These are phyloP conservation scores for Talaromyces rugulosus DNA, from an alignment of 2,329 filamentous ascomycete species.

Conservation along the genomic window DNA sequence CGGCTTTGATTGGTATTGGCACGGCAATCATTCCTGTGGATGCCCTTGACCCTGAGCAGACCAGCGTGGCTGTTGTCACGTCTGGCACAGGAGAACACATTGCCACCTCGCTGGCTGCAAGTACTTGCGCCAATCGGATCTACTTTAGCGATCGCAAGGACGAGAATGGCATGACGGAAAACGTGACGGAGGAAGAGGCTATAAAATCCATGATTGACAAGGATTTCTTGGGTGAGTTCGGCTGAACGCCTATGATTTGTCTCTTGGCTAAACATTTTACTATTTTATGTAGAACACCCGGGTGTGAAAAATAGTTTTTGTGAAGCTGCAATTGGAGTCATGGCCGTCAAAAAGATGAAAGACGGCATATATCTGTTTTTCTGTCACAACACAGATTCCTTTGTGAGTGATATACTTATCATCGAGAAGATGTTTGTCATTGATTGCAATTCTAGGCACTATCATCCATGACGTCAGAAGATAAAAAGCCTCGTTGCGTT, in stretches of 20 bases:
- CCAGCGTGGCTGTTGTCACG: slow-evolving; percentile 76
- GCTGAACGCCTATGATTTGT: background rate
- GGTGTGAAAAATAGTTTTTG: slow-evolving; percentile 77
- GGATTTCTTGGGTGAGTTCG: slow-evolving; percentile 75
- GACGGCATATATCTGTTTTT: slow-evolving; percentile 82
- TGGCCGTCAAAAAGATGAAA: slow-evolving; percentile 79
- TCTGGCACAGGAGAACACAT: slow-evolving; percentile 98
- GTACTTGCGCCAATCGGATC: slow-evolving; percentile 78
- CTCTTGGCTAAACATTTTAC: slow-evolving; percentile 5
- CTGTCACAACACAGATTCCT: slow-evolving; percentile 90
- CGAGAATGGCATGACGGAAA: slow-evolving; percentile 57
- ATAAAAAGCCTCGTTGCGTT: slow-evolving; percentile 70
- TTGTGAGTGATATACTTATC: slow-evolving; percentile 40
- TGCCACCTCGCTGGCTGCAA: slow-evolving; percentile 88
- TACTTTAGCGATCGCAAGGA: slow-evolving; percentile 65
- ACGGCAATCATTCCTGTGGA: slow-evolving; percentile 81
- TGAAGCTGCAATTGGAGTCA: slow-evolving; percentile 81
- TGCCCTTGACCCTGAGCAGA: slow-evolving; percentile 62
- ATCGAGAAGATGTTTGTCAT: background rate
- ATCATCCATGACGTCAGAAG: slow-evolving; percentile 79
- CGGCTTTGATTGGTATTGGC: slow-evolving; percentile 86
- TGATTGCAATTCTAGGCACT: slow-evolving; percentile 52
- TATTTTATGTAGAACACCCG: slow-evolving; percentile 57
- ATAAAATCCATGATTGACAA: slow-evolving; percentile 72
- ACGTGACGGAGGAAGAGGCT: slow-evolving; percentile 71